Evolutionary conservation across 129 eudicot genomes (phyloP), one percentile per base, ranked within the genome.

Genomic region (Lactuca saligna): DNA sequence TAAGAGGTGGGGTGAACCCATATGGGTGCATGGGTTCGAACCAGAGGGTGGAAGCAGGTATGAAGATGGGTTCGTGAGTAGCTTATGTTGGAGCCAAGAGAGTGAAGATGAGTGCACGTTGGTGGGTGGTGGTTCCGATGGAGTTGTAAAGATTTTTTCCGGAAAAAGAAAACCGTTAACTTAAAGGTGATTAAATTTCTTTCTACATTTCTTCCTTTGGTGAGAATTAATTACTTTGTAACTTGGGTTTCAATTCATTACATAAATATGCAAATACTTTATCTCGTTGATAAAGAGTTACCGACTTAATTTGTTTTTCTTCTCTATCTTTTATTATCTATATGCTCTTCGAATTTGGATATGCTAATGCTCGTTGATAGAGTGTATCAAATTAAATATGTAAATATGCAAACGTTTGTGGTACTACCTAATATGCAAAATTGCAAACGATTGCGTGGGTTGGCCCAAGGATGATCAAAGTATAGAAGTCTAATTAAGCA

Each of bases 101-200:
- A 88, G 76, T 1, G 87, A 79, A n/a, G 91, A 81, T 56, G 85
- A 75, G 63, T 88, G 96, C 63, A 85, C 79, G 25, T 80, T 88
- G 42, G 96, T 88, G 32, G 88, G 81, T 54, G 96, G 96, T n/a
- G 96, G 87, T 14, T 88, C 91, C 2, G 85, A 88, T 73, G 96
- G 96, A 64, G 82, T 83, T 55, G 76, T 88, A 66, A 83, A 85
- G 73, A 82, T 83, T 71, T 88, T 88, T 75, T 68, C 69, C 8
- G 88, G 91, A 12, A 79, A 74, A 63, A 88, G 79, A 62, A 88
- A 49, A 65, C 8, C 35, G 17, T 51, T 71, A 49, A 72, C 63
- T 14, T 29, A 44, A 72, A 72, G 78, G 74, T 65, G 74, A 66
- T 25, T 41, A 17, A 51, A 58, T 58, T 70, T 57, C 17, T 38